Percentiles rank a stretch among this genome's conserved stretches.
phyloP scores from a whole-genome alignment of 805 yeast genomes.

The Helenozyma rhizophorensis region DNA sequence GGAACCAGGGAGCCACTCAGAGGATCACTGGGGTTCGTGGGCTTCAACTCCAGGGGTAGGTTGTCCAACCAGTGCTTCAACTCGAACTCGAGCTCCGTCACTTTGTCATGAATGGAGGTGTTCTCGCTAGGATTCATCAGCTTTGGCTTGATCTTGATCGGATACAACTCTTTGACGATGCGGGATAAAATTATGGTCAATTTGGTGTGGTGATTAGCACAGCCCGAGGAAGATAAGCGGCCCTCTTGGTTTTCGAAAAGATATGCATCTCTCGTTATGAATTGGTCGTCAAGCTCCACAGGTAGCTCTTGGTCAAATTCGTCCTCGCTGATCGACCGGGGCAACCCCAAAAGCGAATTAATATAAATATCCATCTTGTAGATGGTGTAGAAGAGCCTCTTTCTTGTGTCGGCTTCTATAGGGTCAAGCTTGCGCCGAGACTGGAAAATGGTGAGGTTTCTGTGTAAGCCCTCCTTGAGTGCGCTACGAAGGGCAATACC shows the following conservation, averaged over 20 bases:
- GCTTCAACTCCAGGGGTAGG: constrained; percentile 67
- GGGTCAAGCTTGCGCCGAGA: constrained; percentile 59
- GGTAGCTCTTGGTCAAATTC: constrained; percentile 89
- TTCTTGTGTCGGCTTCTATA: constrained; percentile 76
- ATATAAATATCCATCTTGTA: constrained; percentile 89
- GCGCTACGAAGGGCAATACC: constrained; percentile 86
- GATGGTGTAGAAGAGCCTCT: constrained; percentile 83
- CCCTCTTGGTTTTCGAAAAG: constrained; percentile 43
- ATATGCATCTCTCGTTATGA: constrained; percentile 65
- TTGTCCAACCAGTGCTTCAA: constrained; percentile 67
- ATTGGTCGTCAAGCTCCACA: constrained; percentile 79
- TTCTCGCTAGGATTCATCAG: too few relatives aligned
- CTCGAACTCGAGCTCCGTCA: constrained; percentile 62
- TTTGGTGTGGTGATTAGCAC: constrained; percentile 82
- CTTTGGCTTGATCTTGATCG: constrained; percentile 46
- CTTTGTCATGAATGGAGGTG: constrained; percentile 38
- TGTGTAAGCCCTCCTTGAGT: constrained; percentile 74
- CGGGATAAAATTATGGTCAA: constrained; percentile 66
- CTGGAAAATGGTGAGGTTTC: constrained; percentile 52
- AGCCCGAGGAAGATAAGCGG: constrained; percentile 63
- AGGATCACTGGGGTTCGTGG: constrained; percentile 54
- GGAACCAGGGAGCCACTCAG: constrained; percentile 29
- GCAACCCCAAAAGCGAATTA: constrained; percentile 81
- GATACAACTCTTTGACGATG: constrained; percentile 70
- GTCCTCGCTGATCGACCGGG: constrained; percentile 68